phyloP scores from a whole-genome alignment of 2,329 filamentous ascomycete genomes.

The Phialocephala sp. region DNA sequence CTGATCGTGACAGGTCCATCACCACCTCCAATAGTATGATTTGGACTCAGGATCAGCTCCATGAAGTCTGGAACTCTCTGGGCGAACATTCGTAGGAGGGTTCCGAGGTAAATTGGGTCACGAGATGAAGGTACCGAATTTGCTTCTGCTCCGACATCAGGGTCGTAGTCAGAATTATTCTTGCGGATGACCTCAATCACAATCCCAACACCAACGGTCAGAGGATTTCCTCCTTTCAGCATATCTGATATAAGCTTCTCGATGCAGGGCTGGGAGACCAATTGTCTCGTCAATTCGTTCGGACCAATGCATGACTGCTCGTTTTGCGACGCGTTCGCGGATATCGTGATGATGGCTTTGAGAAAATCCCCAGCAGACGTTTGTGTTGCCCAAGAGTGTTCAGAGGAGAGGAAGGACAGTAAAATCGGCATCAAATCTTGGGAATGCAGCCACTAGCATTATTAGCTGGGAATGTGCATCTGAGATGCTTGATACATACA shows the following conservation, averaged over 20 bases:
- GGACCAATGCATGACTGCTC: conserved; percentile 99
- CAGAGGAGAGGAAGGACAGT: conserved; percentile 83
- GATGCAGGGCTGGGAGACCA: conserved; percentile 86
- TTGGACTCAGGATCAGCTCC: conserved; percentile 80
- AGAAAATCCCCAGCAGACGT: conserved; percentile 97
- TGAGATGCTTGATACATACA: conserved; percentile 56
- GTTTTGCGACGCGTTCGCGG: conserved; percentile 95
- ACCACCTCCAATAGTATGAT: conserved; percentile 60
- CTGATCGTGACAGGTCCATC: conserved; percentile 65
- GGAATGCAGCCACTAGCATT: conserved; percentile 83
- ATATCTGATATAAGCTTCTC: conserved; percentile 88
- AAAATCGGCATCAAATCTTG: conserved; percentile 87
- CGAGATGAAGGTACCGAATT: conserved; percentile 80
- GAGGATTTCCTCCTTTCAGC: conserved; percentile 88
- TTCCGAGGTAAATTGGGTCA: conserved; percentile 95
- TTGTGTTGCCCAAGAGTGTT: conserved; percentile 88
- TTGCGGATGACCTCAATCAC: conserved; percentile 98
- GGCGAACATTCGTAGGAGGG: conserved; percentile 85
- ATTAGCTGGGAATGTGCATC: conserved; percentile 15
- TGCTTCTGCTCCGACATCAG: conserved; percentile 83
- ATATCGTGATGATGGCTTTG: conserved; percentile 98
- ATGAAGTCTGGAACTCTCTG: conserved; percentile 94
- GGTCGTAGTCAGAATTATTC: conserved; percentile 98
- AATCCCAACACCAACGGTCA: conserved; percentile 96
- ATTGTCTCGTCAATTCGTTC: conserved; percentile 92